Base-by-base conservation (phyloP, 2,329 filamentous ascomycete species). In the Sclerotinia sclerotiorum region DNA sequence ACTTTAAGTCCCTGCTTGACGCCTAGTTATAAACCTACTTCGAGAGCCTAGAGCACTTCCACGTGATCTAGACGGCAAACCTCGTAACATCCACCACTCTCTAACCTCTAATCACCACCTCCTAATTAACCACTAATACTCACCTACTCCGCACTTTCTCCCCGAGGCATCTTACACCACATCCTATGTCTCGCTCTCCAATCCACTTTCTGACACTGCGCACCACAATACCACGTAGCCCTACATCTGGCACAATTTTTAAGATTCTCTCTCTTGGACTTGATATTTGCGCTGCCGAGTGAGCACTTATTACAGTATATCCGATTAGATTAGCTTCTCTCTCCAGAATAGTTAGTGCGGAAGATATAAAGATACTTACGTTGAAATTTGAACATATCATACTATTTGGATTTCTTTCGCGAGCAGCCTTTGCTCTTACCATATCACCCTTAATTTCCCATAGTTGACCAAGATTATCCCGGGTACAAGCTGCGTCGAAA, bases 371-470 rank as follows among this genome's bases (percentile, higher is more conserved):
- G 19, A 32, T 8, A 46, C 39, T 27, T 24, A 39, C 27, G 1
- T 48, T 65, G 19, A 29, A 65, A 19, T 48, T 56, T n/a, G n/a
- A 42, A 48, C 63, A 65, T 3, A 56, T 21, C 51, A 65, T 56
- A 6, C 7, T 65, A n/a, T 24, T 8, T 5, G 42, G 63, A 6
- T 46, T 5, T 21, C 51, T 56, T 42, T 21, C 63, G 7, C 39
- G 13, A 1, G 15, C 24, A 1, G 10, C 51, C 27, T 27, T 65
- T 3, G 63, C 63, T 27, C 57, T 65, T 42, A 46, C 21, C 21
- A 65, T 32, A 27, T 56, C 42, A 1, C 63, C 63, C 4, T 56
- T 57, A 1, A 65, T 65, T 5, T 65, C 63, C 27, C 63, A 65
- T 8, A 65, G 5, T 5, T 44, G 24, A 19, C 51, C 63, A 4